A percentile compares a stretch with the other conserved stretches of the same genome.
phyloP scores from a whole-genome alignment of 495 filamentous ascomycete genomes.

The Acidiella bohemica region DNA sequence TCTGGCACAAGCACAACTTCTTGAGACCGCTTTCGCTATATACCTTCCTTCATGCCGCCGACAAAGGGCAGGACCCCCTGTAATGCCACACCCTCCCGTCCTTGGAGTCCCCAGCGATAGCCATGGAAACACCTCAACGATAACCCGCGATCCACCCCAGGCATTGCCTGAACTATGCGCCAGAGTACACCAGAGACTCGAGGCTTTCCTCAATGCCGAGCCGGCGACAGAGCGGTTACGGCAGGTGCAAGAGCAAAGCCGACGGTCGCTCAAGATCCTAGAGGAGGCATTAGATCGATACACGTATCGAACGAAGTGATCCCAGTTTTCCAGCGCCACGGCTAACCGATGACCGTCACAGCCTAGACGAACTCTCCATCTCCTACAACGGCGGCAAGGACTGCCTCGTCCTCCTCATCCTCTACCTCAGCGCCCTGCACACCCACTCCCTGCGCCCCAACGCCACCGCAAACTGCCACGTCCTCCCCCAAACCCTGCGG shows the following conservation, averaged over 20 bases:
- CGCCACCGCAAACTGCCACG: no score
- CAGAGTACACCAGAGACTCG: slow-evolving; percentile 48
- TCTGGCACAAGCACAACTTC: no score
- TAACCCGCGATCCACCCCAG: slow-evolving; percentile 5
- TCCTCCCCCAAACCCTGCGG: slow-evolving; percentile 35
- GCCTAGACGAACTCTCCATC: slow-evolving; percentile 65
- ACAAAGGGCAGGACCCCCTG: not conserved
- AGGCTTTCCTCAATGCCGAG: slow-evolving; percentile 52
- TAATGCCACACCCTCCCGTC: slow-evolving; percentile 11
- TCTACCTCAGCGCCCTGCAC: slow-evolving; percentile 63
- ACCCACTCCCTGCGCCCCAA: slow-evolving; percentile 8
- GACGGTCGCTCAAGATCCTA: slow-evolving; percentile 56
- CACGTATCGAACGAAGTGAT: slow-evolving; percentile 32
- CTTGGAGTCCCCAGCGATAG: slow-evolving; percentile 10
- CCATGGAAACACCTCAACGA: slow-evolving; percentile 3
- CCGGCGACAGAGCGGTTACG: slow-evolving; percentile 43
- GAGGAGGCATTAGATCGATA: slow-evolving; percentile 58
- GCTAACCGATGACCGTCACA: slow-evolving; percentile 22
- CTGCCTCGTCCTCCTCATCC: slow-evolving; percentile 83
- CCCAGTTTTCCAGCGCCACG: not conserved
- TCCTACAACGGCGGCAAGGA: slow-evolving; percentile 99
- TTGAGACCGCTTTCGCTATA: no score
- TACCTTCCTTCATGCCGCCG: slow-evolving; percentile 1
- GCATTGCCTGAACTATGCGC: slow-evolving; percentile 37
- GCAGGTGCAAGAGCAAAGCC: slow-evolving; percentile 58